Conservation (phyloP, 345 rosid genomes). For the Lepidium africanum region DNA sequence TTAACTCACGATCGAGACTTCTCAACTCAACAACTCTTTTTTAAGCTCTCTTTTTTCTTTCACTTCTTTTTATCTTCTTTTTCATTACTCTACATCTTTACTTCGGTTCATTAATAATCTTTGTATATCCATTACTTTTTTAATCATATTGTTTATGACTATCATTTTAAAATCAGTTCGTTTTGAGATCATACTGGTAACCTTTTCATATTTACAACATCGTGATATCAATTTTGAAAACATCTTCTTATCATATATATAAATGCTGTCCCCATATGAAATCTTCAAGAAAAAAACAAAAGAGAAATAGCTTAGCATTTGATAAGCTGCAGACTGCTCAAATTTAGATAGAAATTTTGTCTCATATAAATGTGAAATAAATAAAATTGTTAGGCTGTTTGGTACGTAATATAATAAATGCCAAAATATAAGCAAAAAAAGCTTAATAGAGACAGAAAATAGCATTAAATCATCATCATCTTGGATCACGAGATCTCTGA, state of each 20-base stretch:
- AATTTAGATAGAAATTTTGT: constrained; percentile 17
- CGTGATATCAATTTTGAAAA: background rate
- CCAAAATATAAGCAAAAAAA: constrained; percentile 21
- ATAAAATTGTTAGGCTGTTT: constrained; percentile 25
- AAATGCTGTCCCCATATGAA: background rate
- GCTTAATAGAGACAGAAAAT: constrained; percentile 21
- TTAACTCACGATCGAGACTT: constrained; percentile 20
- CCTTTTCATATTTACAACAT: background rate
- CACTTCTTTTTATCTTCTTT: background rate
- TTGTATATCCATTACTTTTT: background rate
- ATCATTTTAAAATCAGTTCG: background rate
- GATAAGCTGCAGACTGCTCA: constrained; percentile 1
- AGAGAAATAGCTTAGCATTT: background rate
- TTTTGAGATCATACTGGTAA: background rate
- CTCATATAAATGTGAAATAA: background rate
- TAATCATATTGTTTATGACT: background rate
- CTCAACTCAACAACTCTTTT: constrained; percentile 9
- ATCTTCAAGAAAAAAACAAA: background rate
- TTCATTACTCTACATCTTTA: background rate
- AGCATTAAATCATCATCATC: constrained; percentile 23
- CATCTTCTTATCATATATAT: background rate
- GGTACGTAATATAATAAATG: constrained; percentile 19
- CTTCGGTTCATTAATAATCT: background rate
- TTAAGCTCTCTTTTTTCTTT: background rate
- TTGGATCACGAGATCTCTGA: constrained; percentile 37